Percentiles rank a stretch among this genome's conserved stretches.
These are phyloP conservation scores for Candida tammaniensis DNA, from an alignment of 805 yeast species.

Conservation along the genomic window DNA sequence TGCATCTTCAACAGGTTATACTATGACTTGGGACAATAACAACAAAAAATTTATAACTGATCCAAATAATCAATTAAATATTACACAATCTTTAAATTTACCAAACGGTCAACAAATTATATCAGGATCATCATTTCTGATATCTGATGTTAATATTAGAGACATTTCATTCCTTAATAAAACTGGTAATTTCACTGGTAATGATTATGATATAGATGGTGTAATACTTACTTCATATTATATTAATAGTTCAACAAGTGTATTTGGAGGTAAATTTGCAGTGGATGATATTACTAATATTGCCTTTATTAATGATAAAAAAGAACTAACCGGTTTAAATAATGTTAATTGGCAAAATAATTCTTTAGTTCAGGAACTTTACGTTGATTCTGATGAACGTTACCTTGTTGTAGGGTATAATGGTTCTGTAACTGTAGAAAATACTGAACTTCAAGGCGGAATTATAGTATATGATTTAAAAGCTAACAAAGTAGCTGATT, in stretches of 20 bases:
- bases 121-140: constrained; percentile 31
- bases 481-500: constrained; percentile 35
- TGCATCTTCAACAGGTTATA: constrained; percentile 20
- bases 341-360: constrained; percentile 25
- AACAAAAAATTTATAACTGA: constrained; percentile 32
- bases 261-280: constrained; percentile 59
- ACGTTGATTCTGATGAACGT: constrained; percentile 30
- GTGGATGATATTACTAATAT: constrained; percentile 17
- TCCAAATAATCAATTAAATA: constrained; percentile 22
- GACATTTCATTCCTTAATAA: constrained; percentile 23
- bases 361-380: constrained; percentile 28
- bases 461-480: constrained; percentile 52
- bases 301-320: constrained; percentile 26
- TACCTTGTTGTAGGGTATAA: constrained; percentile 47
- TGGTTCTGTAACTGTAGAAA: constrained; percentile 27
- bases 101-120: constrained; percentile 28
- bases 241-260: constrained; percentile 48
- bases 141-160: constrained; percentile 27
- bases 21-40: constrained; percentile 41
- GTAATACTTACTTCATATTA: constrained; percentile 34
- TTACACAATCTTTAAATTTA: constrained; percentile 24
- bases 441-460: constrained; percentile 32
- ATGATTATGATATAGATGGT: constrained; percentile 5
- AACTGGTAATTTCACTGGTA: constrained; percentile 20
- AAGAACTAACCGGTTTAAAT: constrained; percentile 16